These are phyloP conservation scores for Umbellularia californica DNA, from an alignment of 164 flowering plant species.

Conservation along the genomic window DNA sequence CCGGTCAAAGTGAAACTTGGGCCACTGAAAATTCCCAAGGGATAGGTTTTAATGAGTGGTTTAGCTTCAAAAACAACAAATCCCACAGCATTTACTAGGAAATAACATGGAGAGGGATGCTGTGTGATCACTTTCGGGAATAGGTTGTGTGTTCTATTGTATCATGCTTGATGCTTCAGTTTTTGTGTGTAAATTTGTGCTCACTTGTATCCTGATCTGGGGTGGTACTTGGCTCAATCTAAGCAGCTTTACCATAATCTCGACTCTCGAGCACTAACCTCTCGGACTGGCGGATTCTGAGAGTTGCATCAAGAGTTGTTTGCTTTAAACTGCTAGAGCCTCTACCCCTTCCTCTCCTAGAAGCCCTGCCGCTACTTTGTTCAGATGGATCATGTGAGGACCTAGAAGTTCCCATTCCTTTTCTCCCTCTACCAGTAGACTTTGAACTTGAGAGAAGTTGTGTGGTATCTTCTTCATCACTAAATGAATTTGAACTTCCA, in stretches of 20 bases:
- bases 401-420: conserved; percentile 36
- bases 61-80: too few relatives aligned
- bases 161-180: too few relatives aligned
- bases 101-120: too few relatives aligned
- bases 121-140: too few relatives aligned
- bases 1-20: too few relatives aligned
- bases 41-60: too few relatives aligned
- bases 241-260: neutral
- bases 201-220: too few relatives aligned
- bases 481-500: conserved; percentile 62
- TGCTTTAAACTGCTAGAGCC: conserved; percentile 67
- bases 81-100: too few relatives aligned
- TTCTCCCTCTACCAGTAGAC: conserved; percentile 49
- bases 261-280: conserved; percentile 36
- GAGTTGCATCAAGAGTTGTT: conserved; percentile 70
- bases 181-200: too few relatives aligned
- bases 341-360: conserved; percentile 81
- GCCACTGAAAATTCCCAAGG: too few relatives aligned
- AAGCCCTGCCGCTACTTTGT: conserved; percentile 33
- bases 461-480: conserved; percentile 83
- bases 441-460: conserved; percentile 38
- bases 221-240: too few relatives aligned
- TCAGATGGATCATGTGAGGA: conserved; percentile 48
- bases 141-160: too few relatives aligned
- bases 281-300: conserved; percentile 59